phyloP scores from a whole-genome alignment of 371 early-diverging fungal species.

The Mortierella sp. region DNA sequence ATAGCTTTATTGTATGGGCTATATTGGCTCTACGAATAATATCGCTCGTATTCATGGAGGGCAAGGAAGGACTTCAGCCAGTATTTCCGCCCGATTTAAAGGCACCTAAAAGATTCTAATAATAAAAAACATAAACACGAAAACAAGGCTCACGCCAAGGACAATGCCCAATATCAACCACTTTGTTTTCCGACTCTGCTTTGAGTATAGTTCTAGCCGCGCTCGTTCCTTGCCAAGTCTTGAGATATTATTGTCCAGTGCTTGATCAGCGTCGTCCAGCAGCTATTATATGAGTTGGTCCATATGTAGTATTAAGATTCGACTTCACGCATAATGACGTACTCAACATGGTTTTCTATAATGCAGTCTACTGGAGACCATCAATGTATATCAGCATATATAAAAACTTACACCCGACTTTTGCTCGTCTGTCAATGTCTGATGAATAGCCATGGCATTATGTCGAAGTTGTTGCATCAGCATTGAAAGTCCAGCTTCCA shows the following conservation, averaged over 20 bases:
- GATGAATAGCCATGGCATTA: slow-evolving; percentile 50
- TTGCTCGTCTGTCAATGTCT: slow-evolving; percentile 39
- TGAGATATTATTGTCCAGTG: slow-evolving; percentile 54
- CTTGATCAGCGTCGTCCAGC: slow-evolving; percentile 52
- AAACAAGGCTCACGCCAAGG: slow-evolving; percentile 53
- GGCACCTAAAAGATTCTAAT: slow-evolving; percentile 49
- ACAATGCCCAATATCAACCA: slow-evolving; percentile 61
- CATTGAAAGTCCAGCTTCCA: slow-evolving; percentile 45
- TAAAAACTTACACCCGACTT: slow-evolving; percentile 36
- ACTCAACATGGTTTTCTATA: not conserved
- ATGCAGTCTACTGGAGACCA: too few relatives aligned
- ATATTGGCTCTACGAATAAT: too few relatives aligned
- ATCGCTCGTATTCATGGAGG: too few relatives aligned
- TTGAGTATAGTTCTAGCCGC: slow-evolving; percentile 52
- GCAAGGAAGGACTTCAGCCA: too few relatives aligned
- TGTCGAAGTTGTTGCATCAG: slow-evolving; percentile 50
- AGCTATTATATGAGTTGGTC: slow-evolving; percentile 21
- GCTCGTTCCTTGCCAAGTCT: slow-evolving; percentile 55
- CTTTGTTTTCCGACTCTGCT: slow-evolving; percentile 58
- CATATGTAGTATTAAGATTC: not conserved
- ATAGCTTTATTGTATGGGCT: too few relatives aligned
- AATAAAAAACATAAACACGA: slow-evolving; percentile 58
- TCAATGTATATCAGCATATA: slow-evolving; percentile 1
- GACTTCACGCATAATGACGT: not conserved
- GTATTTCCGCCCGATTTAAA: not conserved